These are phyloP conservation scores for Neonothopanus nambi DNA, from an alignment of 1,284 basidiomycete species.

Conservation along the genomic window DNA sequence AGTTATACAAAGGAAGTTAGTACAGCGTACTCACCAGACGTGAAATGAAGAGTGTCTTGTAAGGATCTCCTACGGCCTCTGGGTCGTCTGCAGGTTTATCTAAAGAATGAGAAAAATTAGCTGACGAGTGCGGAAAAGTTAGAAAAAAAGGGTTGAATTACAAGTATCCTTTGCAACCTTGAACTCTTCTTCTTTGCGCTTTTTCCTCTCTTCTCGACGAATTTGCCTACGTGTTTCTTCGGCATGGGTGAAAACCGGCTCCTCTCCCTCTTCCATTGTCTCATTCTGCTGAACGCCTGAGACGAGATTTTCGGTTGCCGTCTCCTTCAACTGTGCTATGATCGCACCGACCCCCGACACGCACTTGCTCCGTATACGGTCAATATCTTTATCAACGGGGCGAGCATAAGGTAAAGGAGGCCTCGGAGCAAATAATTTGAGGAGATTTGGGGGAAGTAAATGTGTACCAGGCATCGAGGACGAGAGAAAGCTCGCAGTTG, in stretches of 20 bases:
- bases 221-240: slow-evolving; percentile 81
- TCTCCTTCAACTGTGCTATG: slow-evolving; percentile 74
- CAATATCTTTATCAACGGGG: slow-evolving; percentile 81
- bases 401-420: slow-evolving; percentile 84
- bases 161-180: slow-evolving; percentile 82
- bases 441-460: slow-evolving; percentile 88
- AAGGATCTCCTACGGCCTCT: slow-evolving; percentile 96
- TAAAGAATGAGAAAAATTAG: slow-evolving; percentile 31
- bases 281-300: slow-evolving; percentile 51
- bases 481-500: no score
- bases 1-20: slow-evolving; percentile 2
- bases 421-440: slow-evolving; percentile 92
- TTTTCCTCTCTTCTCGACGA: slow-evolving; percentile 77
- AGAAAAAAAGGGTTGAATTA: slow-evolving; percentile 33
- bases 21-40: slow-evolving; percentile 63
- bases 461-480: slow-evolving; percentile 76
- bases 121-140: slow-evolving; percentile 9
- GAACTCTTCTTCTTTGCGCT: slow-evolving; percentile 78
- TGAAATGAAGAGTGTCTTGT: slow-evolving; percentile 97
- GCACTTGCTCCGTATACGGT: slow-evolving; percentile 69
- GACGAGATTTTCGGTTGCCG: slow-evolving; percentile 66
- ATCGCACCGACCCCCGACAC: slow-evolving; percentile 75
- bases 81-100: slow-evolving; percentile 90
- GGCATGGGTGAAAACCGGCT: slow-evolving; percentile 73
- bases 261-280: slow-evolving; percentile 78